phyloP scores from a whole-genome alignment of 768 basidiomycete genomes.

The Boletus tomentosulus region DNA sequence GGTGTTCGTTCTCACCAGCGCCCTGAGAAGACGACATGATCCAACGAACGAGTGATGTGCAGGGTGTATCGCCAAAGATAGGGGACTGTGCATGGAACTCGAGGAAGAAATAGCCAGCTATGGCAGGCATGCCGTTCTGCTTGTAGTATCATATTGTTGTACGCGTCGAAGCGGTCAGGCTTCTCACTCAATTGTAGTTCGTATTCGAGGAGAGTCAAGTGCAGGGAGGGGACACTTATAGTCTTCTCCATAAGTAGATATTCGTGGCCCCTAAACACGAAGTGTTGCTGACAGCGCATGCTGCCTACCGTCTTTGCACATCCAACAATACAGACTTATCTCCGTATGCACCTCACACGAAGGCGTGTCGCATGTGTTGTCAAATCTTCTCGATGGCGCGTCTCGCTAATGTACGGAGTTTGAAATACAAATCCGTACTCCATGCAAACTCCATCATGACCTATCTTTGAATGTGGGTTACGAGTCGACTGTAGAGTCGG shows the following conservation, averaged over 20 bases:
- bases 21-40: background rate
- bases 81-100: background rate
- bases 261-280: too few species aligned
- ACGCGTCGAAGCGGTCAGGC: too few species aligned
- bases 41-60: background rate
- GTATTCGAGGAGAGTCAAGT: background rate
- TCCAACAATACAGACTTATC: too few species aligned
- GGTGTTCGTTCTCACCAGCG: too few species aligned
- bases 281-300: background rate
- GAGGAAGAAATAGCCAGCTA: background rate
- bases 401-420: background rate
- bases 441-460: too few species aligned
- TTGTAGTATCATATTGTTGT: background rate
- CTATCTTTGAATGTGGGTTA: background rate
- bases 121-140: background rate
- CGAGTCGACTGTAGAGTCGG: background rate
- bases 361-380: background rate
- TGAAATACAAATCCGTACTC: background rate
- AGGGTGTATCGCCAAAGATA: background rate
- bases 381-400: too few species aligned
- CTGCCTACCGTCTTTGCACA: too few species aligned
- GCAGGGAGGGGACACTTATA: too few species aligned
- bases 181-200: background rate
- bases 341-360: too few species aligned
- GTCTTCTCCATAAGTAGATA: too few species aligned